Conservation (phyloP, 2,329 filamentous ascomycete genomes). For the Arachnopeziza araneosa region DNA sequence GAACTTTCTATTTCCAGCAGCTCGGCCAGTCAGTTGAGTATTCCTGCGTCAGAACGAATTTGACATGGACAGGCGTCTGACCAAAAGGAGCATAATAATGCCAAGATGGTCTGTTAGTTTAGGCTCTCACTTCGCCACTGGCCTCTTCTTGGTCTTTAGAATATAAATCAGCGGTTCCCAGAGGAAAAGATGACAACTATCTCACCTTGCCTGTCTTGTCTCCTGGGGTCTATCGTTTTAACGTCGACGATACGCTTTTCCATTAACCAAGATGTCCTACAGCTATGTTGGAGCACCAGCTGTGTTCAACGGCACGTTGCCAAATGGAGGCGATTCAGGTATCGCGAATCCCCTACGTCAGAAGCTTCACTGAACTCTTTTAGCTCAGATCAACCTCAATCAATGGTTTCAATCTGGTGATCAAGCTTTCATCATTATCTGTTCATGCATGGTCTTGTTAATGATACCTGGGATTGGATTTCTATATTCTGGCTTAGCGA, state of each 20-base stretch:
- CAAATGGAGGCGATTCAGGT: conserved; percentile 32
- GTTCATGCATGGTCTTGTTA: conserved; percentile 86
- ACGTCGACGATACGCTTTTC: not conserved
- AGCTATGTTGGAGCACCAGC: conserved; percentile 45
- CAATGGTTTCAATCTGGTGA: conserved; percentile 92
- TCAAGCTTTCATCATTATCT: conserved; percentile 85
- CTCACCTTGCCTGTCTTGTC: not conserved
- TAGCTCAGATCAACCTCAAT: conserved; percentile 76
- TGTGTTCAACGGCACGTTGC: conserved; percentile 54
- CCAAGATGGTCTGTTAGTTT: not conserved
- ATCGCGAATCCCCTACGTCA: conserved; percentile 4
- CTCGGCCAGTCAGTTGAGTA: not conserved
- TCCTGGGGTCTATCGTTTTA: not conserved
- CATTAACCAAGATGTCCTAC: conserved; percentile 8
- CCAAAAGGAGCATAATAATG: not conserved
- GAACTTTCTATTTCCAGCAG: not conserved
- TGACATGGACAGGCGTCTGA: not conserved
- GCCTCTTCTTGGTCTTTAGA: not conserved
- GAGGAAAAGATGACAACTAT: not conserved
- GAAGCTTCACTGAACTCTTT: not conserved
- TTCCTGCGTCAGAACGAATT: not conserved
- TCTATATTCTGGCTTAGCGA: conserved; percentile 93
- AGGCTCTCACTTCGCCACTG: not conserved
- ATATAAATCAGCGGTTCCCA: not conserved
- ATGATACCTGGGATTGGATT: conserved; percentile 97